Conservation (phyloP, 2,329 filamentous ascomycete species). For the Clonostachys solani region DNA sequence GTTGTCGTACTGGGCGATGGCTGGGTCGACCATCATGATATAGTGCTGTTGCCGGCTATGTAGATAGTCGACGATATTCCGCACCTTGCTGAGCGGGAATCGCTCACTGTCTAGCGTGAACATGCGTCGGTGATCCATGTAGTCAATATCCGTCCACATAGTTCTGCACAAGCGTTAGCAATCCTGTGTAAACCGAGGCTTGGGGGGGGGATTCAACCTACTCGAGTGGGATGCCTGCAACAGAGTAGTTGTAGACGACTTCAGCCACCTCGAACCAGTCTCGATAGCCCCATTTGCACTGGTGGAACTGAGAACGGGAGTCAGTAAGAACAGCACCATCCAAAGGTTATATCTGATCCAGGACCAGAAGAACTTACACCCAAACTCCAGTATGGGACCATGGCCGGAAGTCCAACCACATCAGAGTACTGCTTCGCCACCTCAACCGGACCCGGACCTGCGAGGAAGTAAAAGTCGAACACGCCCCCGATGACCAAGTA, state of each 20-base stretch:
- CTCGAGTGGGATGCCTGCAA: slow-evolving; percentile 59
- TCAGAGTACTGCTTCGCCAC: slow-evolving; percentile 53
- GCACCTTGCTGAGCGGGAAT: slow-evolving; percentile 58
- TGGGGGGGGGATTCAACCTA: slow-evolving; percentile 17
- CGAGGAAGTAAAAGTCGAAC: slow-evolving; percentile 62
- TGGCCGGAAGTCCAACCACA: slow-evolving; percentile 48
- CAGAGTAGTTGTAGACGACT: slow-evolving; percentile 60
- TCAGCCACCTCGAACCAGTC: slow-evolving; percentile 60
- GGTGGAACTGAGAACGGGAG: slow-evolving; percentile 23
- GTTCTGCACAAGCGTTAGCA: slow-evolving; percentile 22
- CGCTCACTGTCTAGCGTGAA: slow-evolving; percentile 63
- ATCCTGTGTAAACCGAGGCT: slow-evolving; percentile 39
- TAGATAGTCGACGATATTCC: slow-evolving; percentile 61
- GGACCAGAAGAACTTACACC: slow-evolving; percentile 32
- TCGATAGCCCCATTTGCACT: slow-evolving; percentile 56
- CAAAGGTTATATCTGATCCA: slow-evolving; percentile 44
- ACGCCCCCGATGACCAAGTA: slow-evolving; percentile 73
- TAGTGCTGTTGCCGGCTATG: slow-evolving; percentile 66
- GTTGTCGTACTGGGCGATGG: slow-evolving; percentile 54
- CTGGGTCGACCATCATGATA: slow-evolving; percentile 75
- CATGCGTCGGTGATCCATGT: slow-evolving; percentile 16
- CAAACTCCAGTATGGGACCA: slow-evolving; percentile 59
- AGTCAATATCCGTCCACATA: slow-evolving; percentile 2
- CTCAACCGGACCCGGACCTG: slow-evolving; percentile 49
- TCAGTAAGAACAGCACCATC: slow-evolving; percentile 1